Evolutionary conservation across 2,329 filamentous ascomycete genomes (phyloP).

Genomic region (Talaromyces sp.): DNA sequence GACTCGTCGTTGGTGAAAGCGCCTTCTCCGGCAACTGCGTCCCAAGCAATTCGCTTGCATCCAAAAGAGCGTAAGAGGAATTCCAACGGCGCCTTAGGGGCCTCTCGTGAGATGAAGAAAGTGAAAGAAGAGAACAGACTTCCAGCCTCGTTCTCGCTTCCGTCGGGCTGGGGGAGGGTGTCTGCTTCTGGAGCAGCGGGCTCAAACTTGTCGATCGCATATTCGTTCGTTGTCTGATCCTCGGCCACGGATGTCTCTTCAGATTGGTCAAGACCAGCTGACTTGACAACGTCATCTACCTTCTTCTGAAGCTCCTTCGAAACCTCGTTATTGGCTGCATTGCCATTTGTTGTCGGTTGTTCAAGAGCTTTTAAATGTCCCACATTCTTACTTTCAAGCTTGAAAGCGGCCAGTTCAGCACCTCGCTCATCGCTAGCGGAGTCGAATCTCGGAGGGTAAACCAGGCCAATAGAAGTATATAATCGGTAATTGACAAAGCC

Average conservation of each 20-base stretch:
- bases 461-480: constrained; percentile 84
- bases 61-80: constrained; percentile 92
- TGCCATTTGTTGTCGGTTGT: constrained; percentile 52
- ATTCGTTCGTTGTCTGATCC: constrained; percentile 50
- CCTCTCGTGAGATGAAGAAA: constrained; percentile 90
- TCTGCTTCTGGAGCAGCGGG: constrained; percentile 80
- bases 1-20: constrained; percentile 87
- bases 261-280: constrained; percentile 40
- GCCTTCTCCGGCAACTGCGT: constrained; percentile 82
- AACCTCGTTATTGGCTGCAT: constrained; percentile 55
- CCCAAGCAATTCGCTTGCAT: constrained; percentile 95
- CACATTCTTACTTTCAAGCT: constrained; percentile 71
- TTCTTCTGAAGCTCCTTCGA: constrained; percentile 68
- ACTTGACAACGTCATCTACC: constrained; percentile 55
- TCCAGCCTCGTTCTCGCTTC: constrained; percentile 63
- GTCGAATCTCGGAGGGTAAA: constrained; percentile 96
- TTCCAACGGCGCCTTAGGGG: constrained; percentile 83
- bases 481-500: constrained; percentile 95
- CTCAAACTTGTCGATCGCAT: constrained; percentile 87
- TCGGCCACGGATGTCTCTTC: constrained; percentile 45
- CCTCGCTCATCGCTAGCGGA: constrained; percentile 80
- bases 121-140: constrained; percentile 85
- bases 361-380: constrained; percentile 47
- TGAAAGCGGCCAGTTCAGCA: constrained; percentile 87
- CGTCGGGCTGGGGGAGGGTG: constrained; percentile 73